Evolutionary conservation across 2,329 filamentous ascomycete genomes (phyloP).

Genomic region (Dactylellina drechsleri): DNA sequence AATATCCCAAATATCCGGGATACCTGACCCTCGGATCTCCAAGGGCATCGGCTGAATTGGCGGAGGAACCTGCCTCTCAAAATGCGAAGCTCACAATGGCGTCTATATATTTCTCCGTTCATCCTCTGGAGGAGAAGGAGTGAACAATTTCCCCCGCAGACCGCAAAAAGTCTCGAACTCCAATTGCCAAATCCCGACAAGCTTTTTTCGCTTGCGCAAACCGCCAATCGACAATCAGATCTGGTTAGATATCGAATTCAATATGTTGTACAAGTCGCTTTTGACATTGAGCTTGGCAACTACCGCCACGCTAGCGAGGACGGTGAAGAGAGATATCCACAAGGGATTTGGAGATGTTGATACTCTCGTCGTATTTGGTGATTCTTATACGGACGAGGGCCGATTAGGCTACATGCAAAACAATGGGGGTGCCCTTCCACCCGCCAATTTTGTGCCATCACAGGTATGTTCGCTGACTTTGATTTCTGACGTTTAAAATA

Average conservation of each 20-base stretch:
- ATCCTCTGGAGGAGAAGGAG: conserved; percentile 12
- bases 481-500: neutral
- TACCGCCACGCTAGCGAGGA: conserved; percentile 35
- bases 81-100: conserved; percentile 2
- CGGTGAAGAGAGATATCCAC: conserved; percentile 43
- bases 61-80: neutral
- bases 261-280: conserved; percentile 52
- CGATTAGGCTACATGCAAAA: conserved; percentile 72
- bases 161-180: conserved; percentile 21
- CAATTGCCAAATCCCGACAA: conserved; percentile 3
- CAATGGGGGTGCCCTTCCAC: conserved; percentile 71
- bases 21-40: conserved; percentile 11
- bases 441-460: conserved; percentile 63
- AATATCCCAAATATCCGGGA: conserved; percentile 38
- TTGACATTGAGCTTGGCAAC: conserved; percentile 43
- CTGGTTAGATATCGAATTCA: neutral
- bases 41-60: conserved; percentile 41
- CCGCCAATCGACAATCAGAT: conserved; percentile 10
- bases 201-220: conserved; percentile 7
- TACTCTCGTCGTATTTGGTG: conserved; percentile 39
- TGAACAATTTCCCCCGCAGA: conserved; percentile 10
- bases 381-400: conserved; percentile 75
- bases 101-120: conserved; percentile 39
- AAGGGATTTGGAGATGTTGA: conserved; percentile 51
- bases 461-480: conserved; percentile 28